Conservation (phyloP, 257 asterid genomes). For the Plantago ovata region DNA sequence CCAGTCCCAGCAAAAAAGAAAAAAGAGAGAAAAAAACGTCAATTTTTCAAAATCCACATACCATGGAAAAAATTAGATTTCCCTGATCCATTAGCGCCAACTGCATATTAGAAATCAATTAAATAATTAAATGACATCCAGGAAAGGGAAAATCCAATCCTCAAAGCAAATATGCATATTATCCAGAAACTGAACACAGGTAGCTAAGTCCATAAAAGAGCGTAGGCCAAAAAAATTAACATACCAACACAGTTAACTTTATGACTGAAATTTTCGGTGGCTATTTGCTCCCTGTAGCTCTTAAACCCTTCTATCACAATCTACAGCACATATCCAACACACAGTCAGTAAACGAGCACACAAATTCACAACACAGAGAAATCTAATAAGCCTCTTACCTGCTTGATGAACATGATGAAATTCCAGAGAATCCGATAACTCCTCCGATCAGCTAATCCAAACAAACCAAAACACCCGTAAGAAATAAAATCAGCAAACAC, state of each 20-base stretch:
- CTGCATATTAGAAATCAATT: slow-evolving; percentile 39
- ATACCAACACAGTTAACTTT: slow-evolving; percentile 97
- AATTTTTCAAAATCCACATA: slow-evolving; percentile 23
- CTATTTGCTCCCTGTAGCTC: slow-evolving; percentile 90
- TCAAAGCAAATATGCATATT: background rate
- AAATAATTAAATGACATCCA: slow-evolving; percentile 12
- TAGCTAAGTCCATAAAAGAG: background rate
- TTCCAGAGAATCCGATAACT: slow-evolving; percentile 12
- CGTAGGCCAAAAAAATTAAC: background rate
- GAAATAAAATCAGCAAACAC: too few species aligned
- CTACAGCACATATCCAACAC: slow-evolving; percentile 34
- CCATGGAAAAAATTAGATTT: slow-evolving; percentile 98
- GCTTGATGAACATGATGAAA: slow-evolving; percentile 69
- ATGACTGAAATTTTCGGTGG: slow-evolving; percentile 81
- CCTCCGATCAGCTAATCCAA: background rate
- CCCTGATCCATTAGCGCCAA: slow-evolving; percentile 99
- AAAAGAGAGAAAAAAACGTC: slow-evolving; percentile 12
- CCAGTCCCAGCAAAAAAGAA: background rate
- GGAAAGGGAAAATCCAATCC: slow-evolving; percentile 9
- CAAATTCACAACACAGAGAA: background rate
- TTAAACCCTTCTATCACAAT: slow-evolving; percentile 94
- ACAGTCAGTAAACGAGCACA: slow-evolving; percentile 7
- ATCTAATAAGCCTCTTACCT: slow-evolving; percentile 40
- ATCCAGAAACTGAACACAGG: background rate
- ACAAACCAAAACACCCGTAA: too few species aligned